Evolutionary conservation across 805 yeast genomes (phyloP).

Genomic region (Jamesozyma hellenica): DNA sequence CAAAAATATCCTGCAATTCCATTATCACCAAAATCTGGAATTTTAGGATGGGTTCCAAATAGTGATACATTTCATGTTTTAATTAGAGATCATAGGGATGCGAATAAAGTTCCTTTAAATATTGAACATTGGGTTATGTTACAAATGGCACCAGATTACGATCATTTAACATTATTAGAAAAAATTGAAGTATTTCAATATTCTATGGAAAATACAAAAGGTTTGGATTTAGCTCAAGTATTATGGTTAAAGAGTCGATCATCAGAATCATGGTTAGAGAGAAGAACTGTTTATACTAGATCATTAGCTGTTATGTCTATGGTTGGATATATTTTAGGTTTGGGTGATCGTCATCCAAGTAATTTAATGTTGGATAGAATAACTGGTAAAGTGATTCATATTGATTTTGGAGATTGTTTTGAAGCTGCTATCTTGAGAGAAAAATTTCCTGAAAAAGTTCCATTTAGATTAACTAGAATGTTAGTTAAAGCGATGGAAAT

Average conservation of each 20-base stretch:
- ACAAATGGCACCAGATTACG: slow-evolving; percentile 95
- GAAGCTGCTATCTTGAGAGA: slow-evolving; percentile 95
- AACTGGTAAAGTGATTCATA: slow-evolving; percentile 91
- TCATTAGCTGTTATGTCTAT: slow-evolving; percentile 96
- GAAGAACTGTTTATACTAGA: slow-evolving; percentile 89
- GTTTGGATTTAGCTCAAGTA: slow-evolving; percentile 90
- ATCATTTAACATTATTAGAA: slow-evolving; percentile 73
- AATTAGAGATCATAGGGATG: slow-evolving; percentile 85
- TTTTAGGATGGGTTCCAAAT: slow-evolving; percentile 93
- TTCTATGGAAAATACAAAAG: slow-evolving; percentile 88
- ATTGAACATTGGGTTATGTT: slow-evolving; percentile 91
- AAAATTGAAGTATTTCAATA: slow-evolving; percentile 94
- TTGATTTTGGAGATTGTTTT: slow-evolving; percentile 97
- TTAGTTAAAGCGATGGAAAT: slow-evolving; percentile 97
- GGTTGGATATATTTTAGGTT: slow-evolving; percentile 92
- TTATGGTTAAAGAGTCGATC: slow-evolving; percentile 92
- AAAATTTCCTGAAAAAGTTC: slow-evolving; percentile 95
- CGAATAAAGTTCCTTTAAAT: slow-evolving; percentile 75
- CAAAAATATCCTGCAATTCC: slow-evolving; percentile 91
- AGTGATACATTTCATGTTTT: slow-evolving; percentile 92
- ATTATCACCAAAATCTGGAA: slow-evolving; percentile 89
- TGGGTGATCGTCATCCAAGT: slow-evolving; percentile 96
- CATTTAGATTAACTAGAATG: slow-evolving; percentile 92
- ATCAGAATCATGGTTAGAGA: slow-evolving; percentile 93
- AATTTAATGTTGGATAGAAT: slow-evolving; percentile 88